Conservation (phyloP, 352 stramenopile genomes). For the Pythium grandisporangium region DNA sequence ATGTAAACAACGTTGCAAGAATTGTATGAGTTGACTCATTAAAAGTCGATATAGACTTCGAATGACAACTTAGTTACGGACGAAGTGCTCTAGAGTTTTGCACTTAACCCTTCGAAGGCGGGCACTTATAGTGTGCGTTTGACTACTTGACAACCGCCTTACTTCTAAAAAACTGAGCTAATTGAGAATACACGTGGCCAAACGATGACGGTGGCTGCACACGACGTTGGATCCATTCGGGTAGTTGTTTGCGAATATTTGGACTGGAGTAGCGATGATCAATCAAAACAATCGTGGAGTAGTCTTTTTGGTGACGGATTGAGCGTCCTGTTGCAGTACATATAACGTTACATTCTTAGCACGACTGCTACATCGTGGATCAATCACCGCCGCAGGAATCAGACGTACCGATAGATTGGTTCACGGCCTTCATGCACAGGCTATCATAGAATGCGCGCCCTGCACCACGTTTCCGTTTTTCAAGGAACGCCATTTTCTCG, state of each 20-base stretch:
- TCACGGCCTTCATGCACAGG: conserved; percentile 98
- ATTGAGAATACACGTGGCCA: conserved; percentile 56
- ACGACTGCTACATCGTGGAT: too few species aligned
- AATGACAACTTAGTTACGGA: too few species aligned
- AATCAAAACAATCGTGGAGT: conserved; percentile 93
- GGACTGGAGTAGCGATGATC: conserved; percentile 90
- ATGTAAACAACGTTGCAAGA: too few species aligned
- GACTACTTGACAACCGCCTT: too few species aligned
- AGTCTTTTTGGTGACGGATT: conserved; percentile 97
- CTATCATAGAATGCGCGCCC: conserved; percentile 95
- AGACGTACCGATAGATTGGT: conserved; percentile 95
- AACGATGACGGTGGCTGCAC: conserved; percentile 57
- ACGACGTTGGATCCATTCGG: conserved; percentile 77
- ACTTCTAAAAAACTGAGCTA: conserved; percentile 69
- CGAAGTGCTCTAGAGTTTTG: too few species aligned
- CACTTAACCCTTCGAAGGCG: too few species aligned
- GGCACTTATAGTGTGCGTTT: too few species aligned
- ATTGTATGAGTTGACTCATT: too few species aligned
- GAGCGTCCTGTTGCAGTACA: too few species aligned
- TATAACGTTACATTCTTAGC: too few species aligned
- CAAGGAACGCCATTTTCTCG: conserved; percentile 95
- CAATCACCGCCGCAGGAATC: neutral
- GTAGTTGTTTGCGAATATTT: conserved; percentile 51
- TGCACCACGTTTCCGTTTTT: conserved; percentile 45
- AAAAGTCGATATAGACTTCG: too few species aligned